Conservation (phyloP, 202 grass and related monocot species). For the Brachypodium distachyon region DNA sequence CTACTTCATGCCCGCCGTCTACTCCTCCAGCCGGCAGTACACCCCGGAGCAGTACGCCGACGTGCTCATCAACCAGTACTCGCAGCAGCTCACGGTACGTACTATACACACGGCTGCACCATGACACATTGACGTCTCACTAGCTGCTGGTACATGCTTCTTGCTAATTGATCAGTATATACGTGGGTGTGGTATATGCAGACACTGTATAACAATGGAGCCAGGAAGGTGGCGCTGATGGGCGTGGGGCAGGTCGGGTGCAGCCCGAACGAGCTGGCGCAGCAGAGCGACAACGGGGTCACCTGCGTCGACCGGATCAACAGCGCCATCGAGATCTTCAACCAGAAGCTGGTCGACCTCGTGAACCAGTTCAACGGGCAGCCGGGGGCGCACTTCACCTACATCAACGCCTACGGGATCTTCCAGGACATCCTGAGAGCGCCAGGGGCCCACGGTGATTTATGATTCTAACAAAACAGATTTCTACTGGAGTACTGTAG, state of each 20-base stretch:
- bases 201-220: conserved; percentile 53
- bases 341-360: conserved; percentile 41
- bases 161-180: too few species aligned
- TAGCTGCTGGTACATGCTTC: too few species aligned
- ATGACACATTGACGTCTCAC: not conserved
- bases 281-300: conserved; percentile 46
- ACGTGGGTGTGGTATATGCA: not conserved
- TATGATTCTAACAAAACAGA: too few species aligned
- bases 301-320: conserved; percentile 55
- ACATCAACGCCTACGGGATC: conserved; percentile 78
- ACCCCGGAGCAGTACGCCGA: conserved; percentile 67
- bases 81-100: conserved; percentile 51
- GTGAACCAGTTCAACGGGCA: conserved; percentile 69
- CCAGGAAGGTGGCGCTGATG: conserved; percentile 59
- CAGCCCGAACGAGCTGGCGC: conserved; percentile 75
- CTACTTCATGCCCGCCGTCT: conserved; percentile 85
- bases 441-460: conserved; percentile 32
- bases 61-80: conserved; percentile 50
- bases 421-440: conserved; percentile 62
- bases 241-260: conserved; percentile 72
- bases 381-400: conserved; percentile 77
- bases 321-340: conserved; percentile 69
- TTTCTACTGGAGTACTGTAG: too few species aligned
- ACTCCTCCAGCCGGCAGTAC: conserved; percentile 58
- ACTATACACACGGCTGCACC: not conserved